Evolutionary conservation across 495 filamentous ascomycete species (phyloP), one percentile per base, ranked within the genome.

Genomic region (Thozetella sp.): DNA sequence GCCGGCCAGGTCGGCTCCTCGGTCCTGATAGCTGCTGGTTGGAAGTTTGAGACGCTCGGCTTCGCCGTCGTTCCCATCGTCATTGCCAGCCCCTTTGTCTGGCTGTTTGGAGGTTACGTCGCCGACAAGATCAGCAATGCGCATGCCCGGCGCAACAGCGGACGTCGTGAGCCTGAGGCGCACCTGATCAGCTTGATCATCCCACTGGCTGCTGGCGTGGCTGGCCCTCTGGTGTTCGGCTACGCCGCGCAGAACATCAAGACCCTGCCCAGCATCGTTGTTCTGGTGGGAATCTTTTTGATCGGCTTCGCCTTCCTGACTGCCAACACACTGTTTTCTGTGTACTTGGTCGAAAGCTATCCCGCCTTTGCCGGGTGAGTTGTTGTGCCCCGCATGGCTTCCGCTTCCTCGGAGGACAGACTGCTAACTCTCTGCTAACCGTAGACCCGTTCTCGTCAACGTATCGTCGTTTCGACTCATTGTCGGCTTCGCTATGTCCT

Each of bases 261-360:
- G 43, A 48, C 55, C 24, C 45, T 51, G 51, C 60, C 25, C 52
- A 63, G 51, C 26, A 54, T 34, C 24, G 60, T 56, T 3, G 54
- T 66, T 19, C 60, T 67, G 55, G 25, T 51, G n/a, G 60, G 55
- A 1, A 15, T 50, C 22, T 53, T 53, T 20, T 52, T 63, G 11
- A 27, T 63, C 34, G 52, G 53, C 37, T 64, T 58, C 54, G 54
- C 40, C n/a, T 61, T 64, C 55, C 54, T 67, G 24, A 51, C 53
- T 25, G 45, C 53, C 25, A 63, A 53, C 19, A 64, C 61, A 11
- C 53, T 64, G 17, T 40, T 57, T 20, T 51, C 46, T 55, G 64
- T 67, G 22, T 67, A 53, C 61, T 43, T 60, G 22, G 61, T 64
- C 1, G 64, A 67, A 54, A 67, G 64, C 55, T 67, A 67, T 45